Percentiles rank a stretch among this genome's conserved stretches.
Evolutionary conservation across 140 eudicot genomes (phyloP).

Genomic region (Oenanthe javanica): DNA sequence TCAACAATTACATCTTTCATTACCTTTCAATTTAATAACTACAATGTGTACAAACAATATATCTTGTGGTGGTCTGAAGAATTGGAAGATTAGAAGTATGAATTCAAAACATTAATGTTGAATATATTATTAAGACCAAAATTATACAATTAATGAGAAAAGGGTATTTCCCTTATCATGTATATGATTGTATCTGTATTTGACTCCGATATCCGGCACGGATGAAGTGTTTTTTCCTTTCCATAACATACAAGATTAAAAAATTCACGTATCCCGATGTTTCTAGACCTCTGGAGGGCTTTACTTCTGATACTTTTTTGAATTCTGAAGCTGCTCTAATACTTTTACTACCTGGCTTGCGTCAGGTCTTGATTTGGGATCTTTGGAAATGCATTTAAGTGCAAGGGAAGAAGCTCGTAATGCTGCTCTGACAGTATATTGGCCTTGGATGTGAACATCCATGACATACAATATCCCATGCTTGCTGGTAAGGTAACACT

Average conservation of each 20-base stretch:
- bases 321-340: neutral
- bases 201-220: neutral
- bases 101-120: too few species aligned
- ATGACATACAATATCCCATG: constrained; percentile 1
- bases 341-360: neutral
- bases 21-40: too few species aligned
- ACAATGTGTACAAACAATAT: too few species aligned
- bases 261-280: neutral
- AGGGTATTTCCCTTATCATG: too few species aligned
- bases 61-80: too few species aligned
- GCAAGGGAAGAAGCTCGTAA: neutral
- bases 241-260: neutral
- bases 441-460: constrained; percentile 2
- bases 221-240: neutral
- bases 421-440: constrained; percentile 3
- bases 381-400: neutral
- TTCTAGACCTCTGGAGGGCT: neutral
- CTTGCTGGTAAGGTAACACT: constrained; percentile 5
- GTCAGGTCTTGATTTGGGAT: neutral
- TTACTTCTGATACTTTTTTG: neutral
- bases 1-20: neutral
- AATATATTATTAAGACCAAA: too few species aligned
- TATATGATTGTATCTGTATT: neutral
- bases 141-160: too few species aligned
- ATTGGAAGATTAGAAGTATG: too few species aligned